phyloP scores from a whole-genome alignment of 805 yeast genomes.

The Maudiozyma bulderi region DNA sequence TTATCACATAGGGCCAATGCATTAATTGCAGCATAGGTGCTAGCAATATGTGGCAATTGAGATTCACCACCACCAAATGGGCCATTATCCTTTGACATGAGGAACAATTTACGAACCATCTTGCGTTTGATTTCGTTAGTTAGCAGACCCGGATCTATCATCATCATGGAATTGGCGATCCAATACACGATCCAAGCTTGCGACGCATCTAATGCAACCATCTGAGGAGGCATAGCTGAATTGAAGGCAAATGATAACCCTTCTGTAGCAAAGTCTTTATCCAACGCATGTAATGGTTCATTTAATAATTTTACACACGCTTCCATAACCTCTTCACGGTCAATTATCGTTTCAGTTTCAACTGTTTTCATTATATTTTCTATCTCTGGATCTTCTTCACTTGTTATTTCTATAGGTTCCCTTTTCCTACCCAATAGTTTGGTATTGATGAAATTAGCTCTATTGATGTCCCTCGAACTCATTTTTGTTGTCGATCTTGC shows the following conservation, averaged over 20 bases:
- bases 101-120: constrained; percentile 26
- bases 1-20: constrained; percentile 48
- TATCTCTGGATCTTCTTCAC: constrained; percentile 7
- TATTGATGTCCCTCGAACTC: not conserved
- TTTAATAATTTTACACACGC: constrained; percentile 12
- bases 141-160: constrained; percentile 30
- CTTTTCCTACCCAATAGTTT: constrained; percentile 19
- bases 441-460: constrained; percentile 10
- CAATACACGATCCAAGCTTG: constrained; percentile 88
- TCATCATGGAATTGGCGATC: constrained; percentile 48
- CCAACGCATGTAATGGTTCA: constrained; percentile 6
- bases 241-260: constrained; percentile 36
- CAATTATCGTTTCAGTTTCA: constrained; percentile 25
- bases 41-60: constrained; percentile 77
- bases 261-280: constrained; percentile 31
- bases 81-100: constrained; percentile 33
- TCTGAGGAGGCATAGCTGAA: constrained; percentile 41
- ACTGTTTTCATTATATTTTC: constrained; percentile 17
- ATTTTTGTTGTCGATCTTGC: not conserved
- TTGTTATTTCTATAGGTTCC: constrained; percentile 7
- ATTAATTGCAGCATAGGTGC: constrained; percentile 69
- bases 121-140: constrained; percentile 19
- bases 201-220: constrained; percentile 67
- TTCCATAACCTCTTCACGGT: constrained; percentile 17
- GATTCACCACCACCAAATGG: constrained; percentile 83